These are phyloP conservation scores for Fusarium circinatum DNA, from an alignment of 2,329 filamentous ascomycete species.

Conservation along the genomic window DNA sequence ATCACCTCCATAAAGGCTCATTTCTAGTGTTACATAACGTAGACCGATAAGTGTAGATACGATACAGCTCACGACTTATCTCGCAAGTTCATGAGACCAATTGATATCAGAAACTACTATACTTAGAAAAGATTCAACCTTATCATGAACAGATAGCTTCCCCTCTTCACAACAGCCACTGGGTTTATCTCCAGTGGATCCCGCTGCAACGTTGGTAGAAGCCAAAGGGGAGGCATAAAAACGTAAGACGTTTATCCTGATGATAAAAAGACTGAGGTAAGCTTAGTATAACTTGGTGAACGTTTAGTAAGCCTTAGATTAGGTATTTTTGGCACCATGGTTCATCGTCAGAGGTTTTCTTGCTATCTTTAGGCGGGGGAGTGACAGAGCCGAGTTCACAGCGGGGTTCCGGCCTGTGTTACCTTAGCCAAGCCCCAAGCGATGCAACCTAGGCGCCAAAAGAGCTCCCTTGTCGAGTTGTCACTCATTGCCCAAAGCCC, in stretches of 20 bases:
- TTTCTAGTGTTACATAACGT: background rate
- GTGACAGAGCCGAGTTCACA: constrained; percentile 29
- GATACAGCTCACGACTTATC: background rate
- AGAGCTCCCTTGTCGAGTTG: constrained; percentile 17
- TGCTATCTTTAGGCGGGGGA: background rate
- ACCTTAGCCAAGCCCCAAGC: constrained; percentile 20
- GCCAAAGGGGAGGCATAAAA: background rate
- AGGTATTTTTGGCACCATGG: background rate
- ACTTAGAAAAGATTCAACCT: background rate
- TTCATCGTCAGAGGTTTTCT: background rate
- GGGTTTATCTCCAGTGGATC: constrained; percentile 18
- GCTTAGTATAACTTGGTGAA: background rate
- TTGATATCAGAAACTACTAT: background rate
- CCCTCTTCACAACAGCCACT: constrained; percentile 2
- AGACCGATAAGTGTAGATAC: background rate
- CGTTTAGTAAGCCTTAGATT: background rate
- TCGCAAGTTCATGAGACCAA: too few relatives aligned
- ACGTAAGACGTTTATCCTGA: background rate
- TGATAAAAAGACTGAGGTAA: background rate
- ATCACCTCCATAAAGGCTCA: background rate
- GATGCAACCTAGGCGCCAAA: constrained; percentile 16
- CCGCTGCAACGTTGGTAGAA: background rate
- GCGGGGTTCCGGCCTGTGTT: constrained; percentile 19
- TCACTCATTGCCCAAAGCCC: background rate
- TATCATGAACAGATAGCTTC: constrained; percentile 16